Evolutionary conservation across 129 eudicot species (phyloP), one percentile per base, ranked within the genome.

Genomic region (Artemisia argyi): DNA sequence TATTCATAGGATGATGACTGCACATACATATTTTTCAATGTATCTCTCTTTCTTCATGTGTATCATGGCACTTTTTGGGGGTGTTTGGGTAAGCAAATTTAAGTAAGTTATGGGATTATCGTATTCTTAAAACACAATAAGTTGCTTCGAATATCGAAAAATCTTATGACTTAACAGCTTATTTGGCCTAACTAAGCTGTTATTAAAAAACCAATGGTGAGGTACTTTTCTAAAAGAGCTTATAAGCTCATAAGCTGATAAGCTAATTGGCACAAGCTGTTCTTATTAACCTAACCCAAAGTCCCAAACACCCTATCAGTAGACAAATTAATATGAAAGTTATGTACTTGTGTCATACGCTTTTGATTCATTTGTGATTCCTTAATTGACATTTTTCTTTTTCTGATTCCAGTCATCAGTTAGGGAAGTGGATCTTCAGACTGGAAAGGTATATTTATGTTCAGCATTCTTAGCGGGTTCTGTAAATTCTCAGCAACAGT

Each of bases 321-420:
- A 24, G 35, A 61, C 30, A 54, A 53, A 28, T 3, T 13, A 18
- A 15, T 44, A 16, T 63, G 4, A 47, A 71, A 10, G 49, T 35
- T 30, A 62, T 7, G 20, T 16, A 26, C 5, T 39, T 61, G 15
- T 46, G 35, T 69, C 30, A 13, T 80, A 26, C 28, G 71, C 56
- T 52, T 69, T 66, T 52, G 32, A 11, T 55, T 75, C 63, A 76
- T 56, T 39, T 66, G 32, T 55, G 18, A 17, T 49, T 69, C 61
- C n/a, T 48, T 24, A 4, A 12, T 66, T 81, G 50, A 66, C 74
- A 65, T 64, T 76, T 24, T 59, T 62, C 18, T 42, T 11, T 75
- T 68, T 77, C 13, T 32, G 8, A 63, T 65, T 82, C 56, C 96
- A 94, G 98, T 94, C 98, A 53, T 87, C 98, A 18, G 91, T 94